Percentiles rank a stretch among this genome's conserved stretches.
phyloP scores from a whole-genome alignment of 2,329 filamentous ascomycete species.

The Graphilbum fragrans region DNA sequence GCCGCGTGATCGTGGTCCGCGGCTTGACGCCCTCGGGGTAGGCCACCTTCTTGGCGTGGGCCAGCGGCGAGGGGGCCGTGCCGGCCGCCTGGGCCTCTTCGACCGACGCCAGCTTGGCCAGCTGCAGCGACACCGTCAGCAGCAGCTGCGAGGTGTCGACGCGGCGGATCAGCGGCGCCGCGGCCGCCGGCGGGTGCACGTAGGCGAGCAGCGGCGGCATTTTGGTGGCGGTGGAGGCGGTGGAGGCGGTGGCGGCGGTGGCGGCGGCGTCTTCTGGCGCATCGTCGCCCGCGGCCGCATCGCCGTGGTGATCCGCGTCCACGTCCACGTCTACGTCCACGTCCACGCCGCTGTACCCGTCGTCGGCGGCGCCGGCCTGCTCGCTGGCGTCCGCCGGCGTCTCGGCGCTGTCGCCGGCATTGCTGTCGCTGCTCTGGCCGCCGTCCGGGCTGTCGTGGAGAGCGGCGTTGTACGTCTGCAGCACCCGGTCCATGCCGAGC shows the following conservation, averaged over 20 bases:
- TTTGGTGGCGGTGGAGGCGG: slow-evolving; percentile 11
- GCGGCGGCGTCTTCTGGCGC: slow-evolving; percentile 12
- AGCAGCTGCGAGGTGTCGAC: slow-evolving; percentile 81
- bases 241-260: neutral
- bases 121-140: slow-evolving; percentile 67
- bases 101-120: slow-evolving; percentile 70
- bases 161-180: slow-evolving; percentile 62
- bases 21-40: slow-evolving; percentile 72
- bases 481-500: slow-evolving; percentile 56
- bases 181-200: slow-evolving; percentile 49
- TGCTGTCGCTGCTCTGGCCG: slow-evolving; percentile 7
- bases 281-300: neutral
- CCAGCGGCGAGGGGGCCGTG: slow-evolving; percentile 55
- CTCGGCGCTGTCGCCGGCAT: slow-evolving; percentile 13
- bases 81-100: slow-evolving; percentile 63
- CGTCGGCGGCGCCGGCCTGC: neutral
- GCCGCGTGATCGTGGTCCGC: slow-evolving; percentile 68
- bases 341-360: neutral
- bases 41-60: slow-evolving; percentile 68
- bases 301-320: neutral
- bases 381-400: neutral
- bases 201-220: slow-evolving; percentile 73
- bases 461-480: slow-evolving; percentile 20
- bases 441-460: neutral
- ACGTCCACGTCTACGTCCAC: neutral